Evolutionary conservation across 2,329 filamentous ascomycete genomes (phyloP), one percentile per base, ranked within the genome.

Genomic region (Lachnellula arida): DNA sequence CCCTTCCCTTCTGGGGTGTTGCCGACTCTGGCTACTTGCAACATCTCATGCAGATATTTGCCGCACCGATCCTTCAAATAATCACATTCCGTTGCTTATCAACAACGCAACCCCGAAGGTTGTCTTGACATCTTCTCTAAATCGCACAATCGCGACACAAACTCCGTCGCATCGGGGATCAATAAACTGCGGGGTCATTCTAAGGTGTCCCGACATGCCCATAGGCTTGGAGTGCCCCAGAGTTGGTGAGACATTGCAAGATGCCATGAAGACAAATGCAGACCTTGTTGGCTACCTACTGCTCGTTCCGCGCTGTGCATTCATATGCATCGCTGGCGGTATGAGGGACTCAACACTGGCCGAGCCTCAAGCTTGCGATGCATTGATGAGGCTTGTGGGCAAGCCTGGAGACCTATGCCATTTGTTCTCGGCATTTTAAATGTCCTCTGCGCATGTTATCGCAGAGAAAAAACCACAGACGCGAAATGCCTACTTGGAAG

Each of bases 101-200:
- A 87, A 88, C 0, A 32, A 32, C 9, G 28, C 28, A 32, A 32
- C 28, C 80, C 84, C 0, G 66, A 79, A 2, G 86, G 85, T 0
- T 86, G 82, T 50, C 78, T 89, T 0, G 87, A 78, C 0, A 78
- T 85, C 17, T 88, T 90, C 68, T 89, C 86, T 0, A 86, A 85
- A 0, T 81, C 80, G 2, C 84, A 89, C 65, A 76, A 79, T 0
- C 74, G 86, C 51, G 86, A 84, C 0, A 78, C 78, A 15, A 89
- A 85, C 74, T 81, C 80, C 8, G 76, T 90, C 7, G 87, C 87
- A 2, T 82, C 82, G 1, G 87, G 90, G 69, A 86, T 90, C 71
- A 87, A 91, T 65, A 86, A 87, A 28, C 80, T 89, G 72, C 90
- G 86, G 85, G 87, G 87, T 0, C 81, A 80, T 55, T 89, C 84